Evolutionary conservation across 176 grass and related monocot genomes (phyloP).

Genomic region (Triticum monococcum): DNA sequence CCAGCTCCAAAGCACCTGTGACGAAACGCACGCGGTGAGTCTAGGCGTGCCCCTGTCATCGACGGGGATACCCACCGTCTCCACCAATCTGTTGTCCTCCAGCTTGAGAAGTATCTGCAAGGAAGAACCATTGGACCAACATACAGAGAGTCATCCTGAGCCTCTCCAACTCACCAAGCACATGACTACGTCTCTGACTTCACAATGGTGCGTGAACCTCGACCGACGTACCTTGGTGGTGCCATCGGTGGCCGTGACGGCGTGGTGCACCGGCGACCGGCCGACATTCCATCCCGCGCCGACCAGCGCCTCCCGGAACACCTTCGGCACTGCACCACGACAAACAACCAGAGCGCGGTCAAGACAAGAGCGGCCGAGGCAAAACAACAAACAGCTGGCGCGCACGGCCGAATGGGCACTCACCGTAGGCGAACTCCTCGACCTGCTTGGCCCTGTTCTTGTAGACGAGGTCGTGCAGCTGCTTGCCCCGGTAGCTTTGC

Average conservation of each 20-base stretch:
- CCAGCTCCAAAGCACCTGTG: conserved; percentile 50
- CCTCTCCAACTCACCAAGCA: not conserved
- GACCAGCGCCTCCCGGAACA: conserved; percentile 64
- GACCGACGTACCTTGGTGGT: conserved; percentile 57
- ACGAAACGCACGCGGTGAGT: conserved; percentile 89
- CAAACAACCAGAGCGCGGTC: not conserved
- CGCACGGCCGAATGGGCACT: not conserved
- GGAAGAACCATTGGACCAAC: not conserved
- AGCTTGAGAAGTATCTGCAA: conserved; percentile 92
- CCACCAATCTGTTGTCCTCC: conserved; percentile 87
- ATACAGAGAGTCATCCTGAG: not conserved
- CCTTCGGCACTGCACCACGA: conserved; percentile 60
- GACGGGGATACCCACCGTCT: conserved; percentile 89
- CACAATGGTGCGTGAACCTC: fast-evolving
- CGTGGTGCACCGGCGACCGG: conserved; percentile 74
- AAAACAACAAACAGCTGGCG: conserved; percentile 38
- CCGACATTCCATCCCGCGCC: conserved; percentile 72
- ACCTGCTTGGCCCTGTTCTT: conserved; percentile 83
- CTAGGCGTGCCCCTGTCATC: conserved; percentile 63
- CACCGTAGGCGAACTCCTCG: conserved; percentile 68
- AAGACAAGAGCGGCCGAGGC: not conserved
- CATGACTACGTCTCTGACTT: not conserved
- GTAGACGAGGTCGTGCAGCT: conserved; percentile 88
- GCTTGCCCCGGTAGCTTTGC: conserved; percentile 92
- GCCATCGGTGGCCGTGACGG: conserved; percentile 69